These are phyloP conservation scores for Diutina siamensis DNA, from an alignment of 1,139 yeast species.

Conservation along the genomic window DNA sequence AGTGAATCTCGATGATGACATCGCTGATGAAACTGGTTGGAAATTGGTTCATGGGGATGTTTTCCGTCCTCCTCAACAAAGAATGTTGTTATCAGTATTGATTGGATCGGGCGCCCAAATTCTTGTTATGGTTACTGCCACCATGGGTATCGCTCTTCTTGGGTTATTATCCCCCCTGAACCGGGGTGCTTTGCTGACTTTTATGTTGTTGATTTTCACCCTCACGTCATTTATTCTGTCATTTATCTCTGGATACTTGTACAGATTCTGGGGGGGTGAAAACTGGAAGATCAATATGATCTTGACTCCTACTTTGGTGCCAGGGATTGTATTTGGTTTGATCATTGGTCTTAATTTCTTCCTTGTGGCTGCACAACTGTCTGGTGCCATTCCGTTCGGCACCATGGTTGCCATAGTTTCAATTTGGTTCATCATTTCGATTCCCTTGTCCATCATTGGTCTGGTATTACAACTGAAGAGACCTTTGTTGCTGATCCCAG, in stretches of 20 bases:
- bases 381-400: slow-evolving; percentile 93
- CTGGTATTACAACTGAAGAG: slow-evolving; percentile 66
- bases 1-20: slow-evolving; percentile 75
- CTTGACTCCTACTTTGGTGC: slow-evolving; percentile 75
- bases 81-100: slow-evolving; percentile 63
- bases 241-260: slow-evolving; percentile 72
- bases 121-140: slow-evolving; percentile 61
- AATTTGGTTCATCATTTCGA: slow-evolving; percentile 77
- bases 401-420: slow-evolving; percentile 72
- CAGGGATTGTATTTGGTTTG: slow-evolving; percentile 56
- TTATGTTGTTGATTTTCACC: slow-evolving; percentile 75
- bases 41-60: slow-evolving; percentile 92
- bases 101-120: slow-evolving; percentile 88
- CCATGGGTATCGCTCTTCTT: slow-evolving; percentile 72
- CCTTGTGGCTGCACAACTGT: slow-evolving; percentile 64
- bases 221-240: slow-evolving; percentile 75
- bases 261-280: slow-evolving; percentile 87
- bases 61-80: slow-evolving; percentile 69
- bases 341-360: slow-evolving; percentile 73
- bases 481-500: slow-evolving; percentile 54
- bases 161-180: slow-evolving; percentile 91
- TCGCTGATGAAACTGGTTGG: slow-evolving; percentile 96
- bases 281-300: slow-evolving; percentile 80
- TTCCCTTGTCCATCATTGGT: slow-evolving; percentile 77
- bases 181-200: slow-evolving; percentile 87